A percentile compares a stretch with the other conserved stretches of the same genome.
These are phyloP conservation scores for Lentinula raphanica DNA, from an alignment of 768 basidiomycete species.

Conservation along the genomic window DNA sequence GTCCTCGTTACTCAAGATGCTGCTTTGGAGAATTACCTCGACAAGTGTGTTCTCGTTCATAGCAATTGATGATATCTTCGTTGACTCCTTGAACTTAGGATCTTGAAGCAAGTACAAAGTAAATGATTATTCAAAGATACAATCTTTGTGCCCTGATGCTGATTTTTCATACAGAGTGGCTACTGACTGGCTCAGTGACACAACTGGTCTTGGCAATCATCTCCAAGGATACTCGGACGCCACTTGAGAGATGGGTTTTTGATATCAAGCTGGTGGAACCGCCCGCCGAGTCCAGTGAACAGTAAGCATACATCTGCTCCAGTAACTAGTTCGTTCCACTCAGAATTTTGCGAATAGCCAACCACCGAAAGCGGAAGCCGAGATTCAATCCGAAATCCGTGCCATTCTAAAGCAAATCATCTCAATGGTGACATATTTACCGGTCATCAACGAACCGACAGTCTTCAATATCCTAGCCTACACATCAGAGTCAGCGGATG, in stretches of 20 bases:
- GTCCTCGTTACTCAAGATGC: constrained; percentile 93
- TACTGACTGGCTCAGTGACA: constrained; percentile 86
- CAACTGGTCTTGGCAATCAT: constrained; percentile 95
- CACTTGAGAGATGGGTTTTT: constrained; percentile 97
- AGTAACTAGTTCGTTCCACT: not conserved
- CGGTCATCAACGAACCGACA: constrained; percentile 89
- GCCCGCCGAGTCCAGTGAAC: constrained; percentile 40
- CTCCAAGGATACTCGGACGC: constrained; percentile 85
- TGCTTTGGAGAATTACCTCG: constrained; percentile 89
- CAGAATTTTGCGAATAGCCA: constrained; percentile 25
- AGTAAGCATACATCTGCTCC: constrained; percentile 40
- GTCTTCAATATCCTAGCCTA: constrained; percentile 98
- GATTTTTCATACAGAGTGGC: constrained; percentile 64
- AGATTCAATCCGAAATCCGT: constrained; percentile 96
- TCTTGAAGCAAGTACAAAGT: constrained; percentile 92
- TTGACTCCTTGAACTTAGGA: constrained; percentile 42
- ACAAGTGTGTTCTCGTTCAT: constrained; percentile 42
- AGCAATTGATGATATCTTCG: not conserved
- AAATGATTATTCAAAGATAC: constrained; percentile 21
- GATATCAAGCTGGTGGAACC: constrained; percentile 83
- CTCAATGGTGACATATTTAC: constrained; percentile 92
- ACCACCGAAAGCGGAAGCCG: constrained; percentile 68
- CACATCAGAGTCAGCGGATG: constrained; percentile 85
- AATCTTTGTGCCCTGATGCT: not conserved
- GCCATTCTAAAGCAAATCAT: constrained; percentile 98